Evolutionary conservation across 1,139 yeast genomes (phyloP).

Genomic region (Nakaseomyces bracarensis): DNA sequence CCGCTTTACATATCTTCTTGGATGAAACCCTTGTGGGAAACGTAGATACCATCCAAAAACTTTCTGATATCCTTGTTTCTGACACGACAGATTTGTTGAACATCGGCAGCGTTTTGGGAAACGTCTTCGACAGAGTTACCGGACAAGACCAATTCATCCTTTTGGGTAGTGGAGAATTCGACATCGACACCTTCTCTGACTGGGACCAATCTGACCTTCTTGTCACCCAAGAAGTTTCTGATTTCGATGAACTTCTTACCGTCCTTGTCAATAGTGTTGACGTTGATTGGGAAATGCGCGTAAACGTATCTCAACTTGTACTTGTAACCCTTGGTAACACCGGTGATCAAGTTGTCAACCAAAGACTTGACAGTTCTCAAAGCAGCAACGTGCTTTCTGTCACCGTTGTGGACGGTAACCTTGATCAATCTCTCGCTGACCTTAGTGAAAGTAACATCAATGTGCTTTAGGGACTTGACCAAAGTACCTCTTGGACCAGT

Average conservation of each 20-base stretch:
- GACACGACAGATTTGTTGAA: constrained; percentile 97
- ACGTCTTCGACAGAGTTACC: constrained; percentile 99
- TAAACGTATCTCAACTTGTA: constrained; percentile 99
- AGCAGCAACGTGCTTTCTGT: constrained; percentile 99
- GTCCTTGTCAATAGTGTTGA: constrained; percentile 71
- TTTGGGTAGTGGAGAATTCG: constrained; percentile 73
- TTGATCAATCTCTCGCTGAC: constrained; percentile 63
- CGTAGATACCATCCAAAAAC: constrained; percentile 99
- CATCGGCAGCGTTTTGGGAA: constrained; percentile 97
- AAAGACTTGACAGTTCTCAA: constrained; percentile 97
- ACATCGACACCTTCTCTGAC: constrained; percentile 83
- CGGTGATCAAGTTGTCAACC: constrained; percentile 87
- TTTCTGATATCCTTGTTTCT: constrained; percentile 99
- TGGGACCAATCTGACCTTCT: constrained; percentile 82
- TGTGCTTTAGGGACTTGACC: constrained; percentile 86
- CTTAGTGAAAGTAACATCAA: constrained; percentile 87
- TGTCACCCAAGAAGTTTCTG: constrained; percentile 99
- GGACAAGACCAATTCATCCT: constrained; percentile 86
- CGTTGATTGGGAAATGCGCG: constrained; percentile 99
- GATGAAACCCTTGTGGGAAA: constrained; percentile 90
- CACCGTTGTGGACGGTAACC: constrained; percentile 96
- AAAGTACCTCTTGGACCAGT: constrained; percentile 98
- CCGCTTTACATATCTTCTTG: constrained; percentile 35
- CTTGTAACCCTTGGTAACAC: constrained; percentile 98
- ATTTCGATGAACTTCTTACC: constrained; percentile 79